phyloP scores from a whole-genome alignment of 1,284 basidiomycete genomes.

The Fomitopsis betulina region DNA sequence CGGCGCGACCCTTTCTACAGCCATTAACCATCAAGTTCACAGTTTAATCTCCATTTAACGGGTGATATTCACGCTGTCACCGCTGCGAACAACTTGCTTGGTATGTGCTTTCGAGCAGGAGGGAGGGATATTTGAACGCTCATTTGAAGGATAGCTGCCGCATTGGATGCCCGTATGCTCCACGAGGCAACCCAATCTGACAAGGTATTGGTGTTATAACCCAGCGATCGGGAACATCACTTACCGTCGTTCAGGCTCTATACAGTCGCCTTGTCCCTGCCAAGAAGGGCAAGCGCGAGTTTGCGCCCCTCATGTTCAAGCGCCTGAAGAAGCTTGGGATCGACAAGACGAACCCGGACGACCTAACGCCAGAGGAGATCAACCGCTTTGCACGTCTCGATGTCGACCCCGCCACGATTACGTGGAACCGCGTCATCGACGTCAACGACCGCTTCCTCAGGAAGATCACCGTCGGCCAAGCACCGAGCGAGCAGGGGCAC shows the following conservation, averaged over 20 bases:
- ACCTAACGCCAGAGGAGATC: conserved; percentile 91
- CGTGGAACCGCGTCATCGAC: conserved; percentile 97
- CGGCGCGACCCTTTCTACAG: neutral
- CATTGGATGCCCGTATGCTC: conserved; percentile 96
- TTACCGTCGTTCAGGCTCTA: conserved; percentile 49
- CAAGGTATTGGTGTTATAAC: conserved; percentile 47
- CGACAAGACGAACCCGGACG: conserved; percentile 89
- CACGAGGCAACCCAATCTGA: conserved; percentile 96
- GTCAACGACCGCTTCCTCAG: conserved; percentile 97
- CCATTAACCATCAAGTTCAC: conserved; percentile 4
- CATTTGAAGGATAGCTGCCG: conserved; percentile 67
- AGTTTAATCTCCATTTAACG: conserved; percentile 95
- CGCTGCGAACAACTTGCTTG: conserved; percentile 95
- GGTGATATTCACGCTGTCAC: conserved; percentile 98
- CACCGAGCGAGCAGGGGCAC: conserved; percentile 86
- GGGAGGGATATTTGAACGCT: neutral
- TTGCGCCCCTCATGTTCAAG: conserved; percentile 95
- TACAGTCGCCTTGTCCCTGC: conserved; percentile 90
- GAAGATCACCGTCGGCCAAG: conserved; percentile 90
- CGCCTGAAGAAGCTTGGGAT: conserved; percentile 95
- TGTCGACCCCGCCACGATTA: conserved; percentile 88
- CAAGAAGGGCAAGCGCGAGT: conserved; percentile 94
- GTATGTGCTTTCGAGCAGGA: conserved; percentile 33
- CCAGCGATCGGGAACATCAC: neutral
- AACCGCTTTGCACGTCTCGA: conserved; percentile 89